Base-by-base conservation (phyloP, 169 alveolate species). In the Plasmodium falciparum region DNA sequence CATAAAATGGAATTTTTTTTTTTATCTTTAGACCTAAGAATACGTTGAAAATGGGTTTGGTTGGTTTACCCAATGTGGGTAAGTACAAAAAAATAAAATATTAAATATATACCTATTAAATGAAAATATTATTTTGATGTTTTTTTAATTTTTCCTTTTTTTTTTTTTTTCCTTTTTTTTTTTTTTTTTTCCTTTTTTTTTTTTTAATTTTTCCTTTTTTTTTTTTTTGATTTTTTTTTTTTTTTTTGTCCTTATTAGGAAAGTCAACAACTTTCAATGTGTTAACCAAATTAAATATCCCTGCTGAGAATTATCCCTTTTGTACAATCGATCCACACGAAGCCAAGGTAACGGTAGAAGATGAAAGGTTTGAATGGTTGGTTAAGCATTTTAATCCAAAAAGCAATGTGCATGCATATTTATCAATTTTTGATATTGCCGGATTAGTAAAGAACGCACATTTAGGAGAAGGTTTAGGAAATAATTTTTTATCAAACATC, bases 401-500 rank as follows among this genome's bases (percentile, higher is more conserved):
- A 90, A 95, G 97, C 88, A 97, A 95, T 78, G 98, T 98, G 33
- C 96, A 99, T 26, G 99, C 99, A 12, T 96, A 97, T 26, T 88
- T 99, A 39, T 95, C 99, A 11, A 97, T 99, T 49, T 96, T 97
- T 74, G 99, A 99, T 92, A 99, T 99, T 71, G 99, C 99, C 5
- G 99, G 99, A 7, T 95, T 99, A 13, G 99, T 99, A 13, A 97
- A 98, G 43, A 99, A 99, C 50, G 99, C 99, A 12, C 98, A 97
- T 75, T 96, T 97, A 69, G 99, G 99, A 13, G 99, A 98, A 93
- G 99, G 99, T 2, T 98, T 99, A 58, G 99, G 99, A 59, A 98
- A 98, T 90, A 99, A 98, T 58, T 99, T 99, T 95, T 93, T 99
- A 65, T 97, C 99, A 9, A 98, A 99, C 91, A 99, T 99, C 58